Base-by-base conservation (phyloP, 225 moss, liverwort and hornwort genomes). In the Physcomitrium patens region DNA sequence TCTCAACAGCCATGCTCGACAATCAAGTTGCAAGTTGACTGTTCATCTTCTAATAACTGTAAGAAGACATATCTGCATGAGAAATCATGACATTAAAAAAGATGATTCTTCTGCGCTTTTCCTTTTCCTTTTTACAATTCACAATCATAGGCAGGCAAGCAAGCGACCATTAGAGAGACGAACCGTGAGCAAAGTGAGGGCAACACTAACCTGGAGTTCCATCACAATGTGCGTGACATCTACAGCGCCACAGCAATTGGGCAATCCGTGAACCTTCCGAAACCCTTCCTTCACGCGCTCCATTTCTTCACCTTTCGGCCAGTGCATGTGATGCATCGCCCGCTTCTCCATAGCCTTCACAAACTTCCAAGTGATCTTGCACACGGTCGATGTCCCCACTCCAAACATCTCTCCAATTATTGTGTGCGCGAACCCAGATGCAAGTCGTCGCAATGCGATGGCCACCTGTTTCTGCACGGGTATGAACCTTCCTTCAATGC, bases 401-500 rank as follows among this genome's bases (percentile, higher is more conserved):
- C 93, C 96, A 15, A 96, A 96, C 3, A 90, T 83, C 84, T 96
- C 96, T 43, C 95, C 96, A 37, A 96, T 64, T 3, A 85, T 85
- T 37, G 89, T 91, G 50, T 91, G 81, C 10, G 93, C 91, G 58
- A 93, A 83, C 15, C 96, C 96, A 6, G 93, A 93, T 20, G 93
- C 91, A 9, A 96, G 90, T 27, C 96, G 84, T 44, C 90, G 84
- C 65, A 96, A 79, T 20, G 93, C 93, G 20, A 96, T 96, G 14
- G 91, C 95, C 60, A 96, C 96, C 78, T 96, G 96, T 75, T 96
- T 96, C 52, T 93, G 90, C 15, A 96, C 91, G 4, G 96, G 74
- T 31, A 96, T 96, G 62, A 92, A 93, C 52, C 96, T 74, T 11
- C 92, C 93, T 63, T 93, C 92, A n/a, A 96, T 93, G 37, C 83